These are phyloP conservation scores for Boehmeria nivea DNA, from an alignment of 306 rosid genomes.

Conservation along the genomic window DNA sequence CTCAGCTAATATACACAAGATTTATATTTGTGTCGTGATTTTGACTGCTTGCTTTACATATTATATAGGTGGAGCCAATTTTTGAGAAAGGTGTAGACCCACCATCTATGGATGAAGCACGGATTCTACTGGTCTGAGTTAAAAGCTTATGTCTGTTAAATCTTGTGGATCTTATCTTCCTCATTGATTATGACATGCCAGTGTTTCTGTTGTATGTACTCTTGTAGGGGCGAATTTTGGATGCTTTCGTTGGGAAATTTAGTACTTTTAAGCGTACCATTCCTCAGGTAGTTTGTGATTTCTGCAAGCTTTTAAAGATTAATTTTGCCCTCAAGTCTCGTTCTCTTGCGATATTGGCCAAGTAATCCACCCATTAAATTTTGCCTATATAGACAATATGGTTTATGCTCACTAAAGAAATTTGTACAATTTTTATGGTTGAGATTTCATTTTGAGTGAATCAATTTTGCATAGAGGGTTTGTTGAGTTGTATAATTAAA, in stretches of 20 bases:
- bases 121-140: conserved; percentile 77
- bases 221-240: conserved; percentile 87
- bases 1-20: neutral
- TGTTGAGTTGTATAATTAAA: too few relatives aligned
- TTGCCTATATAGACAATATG: neutral
- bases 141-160: conserved; percentile 4
- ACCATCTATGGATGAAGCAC: conserved; percentile 93
- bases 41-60: conserved; percentile 16
- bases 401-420: neutral
- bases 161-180: conserved; percentile 14
- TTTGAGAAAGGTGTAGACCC: conserved; percentile 96
- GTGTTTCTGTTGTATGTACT: conserved; percentile 18
- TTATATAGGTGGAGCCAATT: conserved; percentile 91
- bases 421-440: neutral
- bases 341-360: neutral
- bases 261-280: conserved; percentile 92
- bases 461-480: too few relatives aligned
- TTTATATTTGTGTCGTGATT: conserved; percentile 17
- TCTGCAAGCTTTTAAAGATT: neutral
- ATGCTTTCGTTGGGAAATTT: conserved; percentile 96
- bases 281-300: conserved; percentile 64
- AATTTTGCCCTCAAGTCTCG: neutral
- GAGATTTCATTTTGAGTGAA: neutral
- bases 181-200: conserved; percentile 1
- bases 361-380: neutral